Conservation (phyloP, 2,329 filamentous ascomycete genomes). For the Sporothrix humicola region DNA sequence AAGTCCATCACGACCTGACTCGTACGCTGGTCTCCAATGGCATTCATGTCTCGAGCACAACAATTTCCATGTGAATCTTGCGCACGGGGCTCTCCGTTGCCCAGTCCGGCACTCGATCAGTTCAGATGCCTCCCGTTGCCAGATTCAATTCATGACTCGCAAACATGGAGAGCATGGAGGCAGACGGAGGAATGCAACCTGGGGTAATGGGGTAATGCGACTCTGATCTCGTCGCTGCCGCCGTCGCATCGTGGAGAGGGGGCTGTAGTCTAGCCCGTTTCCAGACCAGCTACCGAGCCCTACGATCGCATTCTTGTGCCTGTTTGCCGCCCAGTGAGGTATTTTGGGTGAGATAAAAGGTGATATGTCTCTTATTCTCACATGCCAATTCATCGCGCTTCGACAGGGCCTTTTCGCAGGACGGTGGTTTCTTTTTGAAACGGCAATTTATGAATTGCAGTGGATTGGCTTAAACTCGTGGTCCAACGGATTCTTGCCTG, state of each 20-base stretch:
- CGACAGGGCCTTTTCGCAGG: background rate
- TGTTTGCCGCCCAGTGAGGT: background rate
- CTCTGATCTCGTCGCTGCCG: background rate
- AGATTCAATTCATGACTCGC: slow-evolving; percentile 23
- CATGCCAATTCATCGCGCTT: background rate
- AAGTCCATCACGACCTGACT: too few species aligned
- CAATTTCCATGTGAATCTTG: background rate
- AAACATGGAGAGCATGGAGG: background rate
- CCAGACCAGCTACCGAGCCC: background rate
- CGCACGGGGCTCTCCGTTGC: too few species aligned
- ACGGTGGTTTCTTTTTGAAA: background rate
- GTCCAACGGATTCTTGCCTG: too few species aligned
- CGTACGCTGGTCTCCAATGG: too few species aligned
- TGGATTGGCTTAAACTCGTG: too few species aligned
- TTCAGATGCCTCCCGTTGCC: background rate
- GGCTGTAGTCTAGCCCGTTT: background rate
- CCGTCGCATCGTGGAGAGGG: background rate
- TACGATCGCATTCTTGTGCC: background rate
- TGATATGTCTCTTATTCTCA: background rate
- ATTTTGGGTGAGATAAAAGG: background rate
- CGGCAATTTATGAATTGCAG: too few species aligned
- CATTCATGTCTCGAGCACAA: too few species aligned
- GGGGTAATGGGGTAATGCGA: slow-evolving; percentile 7
- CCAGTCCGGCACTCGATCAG: background rate
- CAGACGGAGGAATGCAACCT: slow-evolving; percentile 16